Conservation (phyloP, 352 stramenopile genomes). For the Phytophthora uliginosa region DNA sequence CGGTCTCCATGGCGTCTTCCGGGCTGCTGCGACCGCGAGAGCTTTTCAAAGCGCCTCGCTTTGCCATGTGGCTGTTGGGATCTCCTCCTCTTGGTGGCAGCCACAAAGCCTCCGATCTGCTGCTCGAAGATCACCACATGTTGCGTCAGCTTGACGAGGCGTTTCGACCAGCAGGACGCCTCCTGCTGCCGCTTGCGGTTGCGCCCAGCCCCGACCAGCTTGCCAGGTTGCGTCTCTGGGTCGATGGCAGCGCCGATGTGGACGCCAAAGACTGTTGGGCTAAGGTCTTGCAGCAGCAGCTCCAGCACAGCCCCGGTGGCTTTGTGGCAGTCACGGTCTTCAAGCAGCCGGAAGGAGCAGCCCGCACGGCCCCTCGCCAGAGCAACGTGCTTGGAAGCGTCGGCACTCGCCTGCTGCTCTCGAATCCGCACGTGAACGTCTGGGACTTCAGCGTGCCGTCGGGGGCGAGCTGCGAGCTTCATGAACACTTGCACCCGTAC, state of each 20-base stretch:
- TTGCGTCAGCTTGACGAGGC: conserved; percentile 25
- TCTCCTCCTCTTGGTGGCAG: neutral
- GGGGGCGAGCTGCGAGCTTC: conserved; percentile 38
- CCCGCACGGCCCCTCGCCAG: neutral
- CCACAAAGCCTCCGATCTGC: conserved; percentile 33
- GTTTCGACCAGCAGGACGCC: conserved; percentile 36
- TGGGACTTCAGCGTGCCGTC: conserved; percentile 53
- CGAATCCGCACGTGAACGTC: conserved; percentile 44
- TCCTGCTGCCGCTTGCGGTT: conserved; percentile 41
- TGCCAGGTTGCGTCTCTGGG: conserved; percentile 23
- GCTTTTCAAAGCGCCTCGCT: conserved; percentile 34
- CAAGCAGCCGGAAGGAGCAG: conserved; percentile 22
- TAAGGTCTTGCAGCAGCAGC: conserved; percentile 19
- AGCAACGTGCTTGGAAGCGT: conserved; percentile 29
- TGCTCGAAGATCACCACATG: conserved; percentile 35
- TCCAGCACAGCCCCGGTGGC: neutral
- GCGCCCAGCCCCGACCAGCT: conserved; percentile 20
- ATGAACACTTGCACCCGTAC: conserved; percentile 51
- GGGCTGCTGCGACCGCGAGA: conserved; percentile 14
- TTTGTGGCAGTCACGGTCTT: conserved; percentile 42
- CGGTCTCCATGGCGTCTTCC: neutral
- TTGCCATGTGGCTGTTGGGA: conserved; percentile 48
- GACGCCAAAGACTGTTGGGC: conserved; percentile 20
- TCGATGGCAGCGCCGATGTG: conserved; percentile 16
- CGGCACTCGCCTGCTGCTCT: conserved; percentile 44